These are phyloP conservation scores for Capsicum chinense DNA, from an alignment of 257 asterid species.

Conservation along the genomic window DNA sequence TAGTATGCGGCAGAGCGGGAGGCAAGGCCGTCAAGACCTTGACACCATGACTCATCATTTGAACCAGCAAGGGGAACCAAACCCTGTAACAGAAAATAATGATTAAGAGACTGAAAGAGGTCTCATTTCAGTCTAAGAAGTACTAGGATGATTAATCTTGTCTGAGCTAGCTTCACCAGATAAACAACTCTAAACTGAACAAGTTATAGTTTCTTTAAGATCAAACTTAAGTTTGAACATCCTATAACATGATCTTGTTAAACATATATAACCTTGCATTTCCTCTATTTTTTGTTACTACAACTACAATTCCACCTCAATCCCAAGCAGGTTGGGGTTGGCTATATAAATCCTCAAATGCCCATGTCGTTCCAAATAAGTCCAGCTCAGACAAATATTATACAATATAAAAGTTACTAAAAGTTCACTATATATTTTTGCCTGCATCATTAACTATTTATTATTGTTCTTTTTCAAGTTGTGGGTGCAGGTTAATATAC, in stretches of 20 bases:
- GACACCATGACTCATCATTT: slow-evolving; percentile 96
- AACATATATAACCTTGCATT: not conserved
- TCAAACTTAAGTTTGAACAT: not conserved
- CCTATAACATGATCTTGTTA: not conserved
- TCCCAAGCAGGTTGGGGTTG: not conserved
- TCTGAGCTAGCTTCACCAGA: too few species aligned
- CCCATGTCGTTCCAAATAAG: not conserved
- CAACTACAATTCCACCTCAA: not conserved
- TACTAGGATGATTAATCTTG: too few species aligned
- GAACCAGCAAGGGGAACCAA: slow-evolving; percentile 95
- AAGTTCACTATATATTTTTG: not conserved
- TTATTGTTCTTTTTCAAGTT: not conserved
- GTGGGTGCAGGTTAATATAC: slow-evolving; percentile 34
- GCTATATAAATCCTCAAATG: not conserved
- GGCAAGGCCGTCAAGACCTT: slow-evolving; percentile 98
- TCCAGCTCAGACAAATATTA: not conserved
- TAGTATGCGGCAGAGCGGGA: slow-evolving; percentile 96
- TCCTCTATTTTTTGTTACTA: not conserved
- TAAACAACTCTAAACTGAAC: not conserved
- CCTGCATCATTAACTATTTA: not conserved
- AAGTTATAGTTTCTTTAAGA: not conserved
- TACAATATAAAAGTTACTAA: not conserved
- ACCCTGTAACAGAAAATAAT: slow-evolving; percentile 52
- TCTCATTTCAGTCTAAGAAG: not conserved
- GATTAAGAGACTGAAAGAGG: not conserved